Conservation (phyloP, 768 basidiomycete genomes). For the Tephrocybe sp. region DNA sequence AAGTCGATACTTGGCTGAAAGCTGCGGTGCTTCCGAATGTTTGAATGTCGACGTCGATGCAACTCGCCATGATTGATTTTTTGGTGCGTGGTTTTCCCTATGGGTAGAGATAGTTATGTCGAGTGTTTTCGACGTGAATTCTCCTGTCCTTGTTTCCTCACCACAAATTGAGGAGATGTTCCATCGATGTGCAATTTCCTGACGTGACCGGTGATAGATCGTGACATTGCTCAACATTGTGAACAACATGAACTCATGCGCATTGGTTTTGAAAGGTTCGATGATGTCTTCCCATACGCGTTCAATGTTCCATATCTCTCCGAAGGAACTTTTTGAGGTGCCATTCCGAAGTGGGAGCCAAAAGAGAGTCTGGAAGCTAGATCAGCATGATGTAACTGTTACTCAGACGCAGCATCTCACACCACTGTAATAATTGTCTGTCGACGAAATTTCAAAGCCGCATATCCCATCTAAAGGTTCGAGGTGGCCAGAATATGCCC, state of each 20-base stretch:
- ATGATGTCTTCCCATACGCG: slow-evolving; percentile 27
- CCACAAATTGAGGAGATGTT: neutral
- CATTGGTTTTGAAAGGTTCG: slow-evolving; percentile 27
- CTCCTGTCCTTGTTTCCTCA: neutral
- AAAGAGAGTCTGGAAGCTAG: slow-evolving; percentile 41
- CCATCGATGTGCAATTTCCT: neutral
- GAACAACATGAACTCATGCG: slow-evolving; percentile 41
- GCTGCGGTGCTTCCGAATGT: slow-evolving; percentile 5
- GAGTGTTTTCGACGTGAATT: slow-evolving; percentile 1
- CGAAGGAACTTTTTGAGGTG: slow-evolving; percentile 24
- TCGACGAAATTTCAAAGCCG: slow-evolving; percentile 31
- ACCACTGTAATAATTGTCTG: slow-evolving; percentile 35
- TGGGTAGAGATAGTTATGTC: neutral
- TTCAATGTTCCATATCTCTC: slow-evolving; percentile 20
- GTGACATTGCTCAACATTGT: slow-evolving; percentile 32
- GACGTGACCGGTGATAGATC: slow-evolving; percentile 21
- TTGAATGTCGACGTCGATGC: slow-evolving; percentile 3
- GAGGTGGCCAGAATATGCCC: slow-evolving; percentile 44
- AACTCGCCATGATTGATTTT: slow-evolving; percentile 8
- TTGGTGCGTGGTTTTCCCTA: neutral
- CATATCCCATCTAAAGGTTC: slow-evolving; percentile 37
- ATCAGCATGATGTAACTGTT: neutral
- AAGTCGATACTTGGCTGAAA: slow-evolving; percentile 20
- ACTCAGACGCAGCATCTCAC: slow-evolving; percentile 26
- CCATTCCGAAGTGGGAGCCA: slow-evolving; percentile 40